phyloP scores from a whole-genome alignment of 345 rosid genomes.

The Hypericum androsaemum region DNA sequence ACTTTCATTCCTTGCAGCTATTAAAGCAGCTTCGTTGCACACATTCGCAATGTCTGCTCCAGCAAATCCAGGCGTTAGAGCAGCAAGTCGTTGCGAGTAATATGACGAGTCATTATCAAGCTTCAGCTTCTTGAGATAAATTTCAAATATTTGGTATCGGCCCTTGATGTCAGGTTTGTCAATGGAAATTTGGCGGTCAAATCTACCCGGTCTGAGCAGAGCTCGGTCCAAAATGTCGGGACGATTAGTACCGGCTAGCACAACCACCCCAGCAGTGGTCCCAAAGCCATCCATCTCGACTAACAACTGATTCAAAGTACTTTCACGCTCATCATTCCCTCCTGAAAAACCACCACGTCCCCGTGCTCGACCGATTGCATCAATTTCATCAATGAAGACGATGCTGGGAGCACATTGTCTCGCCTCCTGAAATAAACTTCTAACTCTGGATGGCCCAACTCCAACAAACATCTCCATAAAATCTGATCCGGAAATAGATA shows the following conservation, averaged over 20 bases:
- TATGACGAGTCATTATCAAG: conserved; percentile 68
- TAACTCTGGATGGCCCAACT: conserved; percentile 95
- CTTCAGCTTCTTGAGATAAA: conserved; percentile 72
- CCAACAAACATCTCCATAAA: conserved; percentile 99
- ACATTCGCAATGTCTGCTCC: conserved; percentile 36
- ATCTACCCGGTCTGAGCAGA: conserved; percentile 76
- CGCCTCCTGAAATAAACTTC: conserved; percentile 92
- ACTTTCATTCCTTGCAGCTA: conserved; percentile 67
- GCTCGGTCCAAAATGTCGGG: conserved; percentile 96
- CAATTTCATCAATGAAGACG: conserved; percentile 89
- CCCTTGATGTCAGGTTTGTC: conserved; percentile 95
- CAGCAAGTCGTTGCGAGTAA: conserved; percentile 84
- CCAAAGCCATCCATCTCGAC: conserved; percentile 99
- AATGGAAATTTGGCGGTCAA: conserved; percentile 79
- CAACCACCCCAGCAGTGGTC: conserved; percentile 89
- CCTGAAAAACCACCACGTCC: conserved; percentile 90
- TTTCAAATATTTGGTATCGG: conserved; percentile 74
- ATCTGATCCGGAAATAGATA: conserved; percentile 93
- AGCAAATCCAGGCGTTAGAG: conserved; percentile 83
- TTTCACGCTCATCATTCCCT: conserved; percentile 89
- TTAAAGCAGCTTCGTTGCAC: conserved; percentile 89
- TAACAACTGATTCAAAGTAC: conserved; percentile 79
- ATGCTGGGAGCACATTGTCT: conserved; percentile 88
- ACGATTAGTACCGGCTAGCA: conserved; percentile 94
- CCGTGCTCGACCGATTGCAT: conserved; percentile 93